phyloP scores from a whole-genome alignment of 2,329 filamentous ascomycete species.

The Alternaria brassicicola region DNA sequence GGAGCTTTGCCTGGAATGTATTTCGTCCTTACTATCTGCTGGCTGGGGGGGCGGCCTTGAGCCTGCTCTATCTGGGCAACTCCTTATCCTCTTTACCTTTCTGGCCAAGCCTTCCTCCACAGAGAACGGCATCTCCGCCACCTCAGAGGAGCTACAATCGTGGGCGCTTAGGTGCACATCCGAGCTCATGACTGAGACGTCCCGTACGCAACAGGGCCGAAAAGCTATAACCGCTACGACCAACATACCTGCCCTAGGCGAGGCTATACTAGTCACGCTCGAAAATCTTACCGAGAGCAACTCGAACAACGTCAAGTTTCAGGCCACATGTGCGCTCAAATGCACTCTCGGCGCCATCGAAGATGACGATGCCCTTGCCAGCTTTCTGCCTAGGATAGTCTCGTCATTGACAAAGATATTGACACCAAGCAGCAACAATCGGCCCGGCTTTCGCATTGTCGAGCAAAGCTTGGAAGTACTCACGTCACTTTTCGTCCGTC shows the following conservation, averaged over 20 bases:
- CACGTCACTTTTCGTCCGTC: slow-evolving; percentile 51
- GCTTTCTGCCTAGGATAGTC: slow-evolving; percentile 85
- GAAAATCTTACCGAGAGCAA: slow-evolving; percentile 71
- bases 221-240: slow-evolving; percentile 60
- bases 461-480: slow-evolving; percentile 66
- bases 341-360: slow-evolving; percentile 68
- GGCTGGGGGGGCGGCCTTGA: slow-evolving; percentile 80
- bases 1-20: slow-evolving; percentile 77
- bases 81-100: slow-evolving; percentile 83
- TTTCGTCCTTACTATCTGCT: slow-evolving; percentile 73
- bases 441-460: slow-evolving; percentile 68
- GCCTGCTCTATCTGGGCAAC: slow-evolving; percentile 76
- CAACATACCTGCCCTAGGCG: slow-evolving; percentile 78
- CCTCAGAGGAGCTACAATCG: slow-evolving; percentile 75
- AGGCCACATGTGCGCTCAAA: slow-evolving; percentile 69
- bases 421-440: slow-evolving; percentile 68
- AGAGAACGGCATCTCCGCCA: slow-evolving; percentile 51
- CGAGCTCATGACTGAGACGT: slow-evolving; percentile 67
- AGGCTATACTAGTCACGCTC: slow-evolving; percentile 79
- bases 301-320: slow-evolving; percentile 71
- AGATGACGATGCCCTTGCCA: slow-evolving; percentile 77
- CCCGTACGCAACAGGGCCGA: slow-evolving; percentile 56
- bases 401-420: slow-evolving; percentile 80
- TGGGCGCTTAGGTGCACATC: slow-evolving; percentile 74
- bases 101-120: slow-evolving; percentile 74